Percentiles rank a stretch among this genome's conserved stretches.
Conservation (phyloP, 352 stramenopile genomes). For the Phytophthora lateralis region DNA sequence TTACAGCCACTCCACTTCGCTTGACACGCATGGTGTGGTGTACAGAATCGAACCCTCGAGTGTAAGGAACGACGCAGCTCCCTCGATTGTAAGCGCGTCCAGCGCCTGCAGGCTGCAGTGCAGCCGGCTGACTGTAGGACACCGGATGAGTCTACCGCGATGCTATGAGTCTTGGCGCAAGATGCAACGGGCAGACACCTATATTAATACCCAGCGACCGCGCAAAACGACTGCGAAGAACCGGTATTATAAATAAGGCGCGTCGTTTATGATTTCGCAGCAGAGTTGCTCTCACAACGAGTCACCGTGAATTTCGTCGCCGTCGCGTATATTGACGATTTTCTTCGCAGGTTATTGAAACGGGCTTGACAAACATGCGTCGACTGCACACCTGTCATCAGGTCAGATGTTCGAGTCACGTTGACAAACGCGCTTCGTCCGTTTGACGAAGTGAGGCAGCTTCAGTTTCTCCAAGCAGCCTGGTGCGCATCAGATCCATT, state of each 20-base stretch:
- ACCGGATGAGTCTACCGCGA: neutral
- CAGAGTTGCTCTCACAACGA: neutral
- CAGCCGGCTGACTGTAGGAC: no score
- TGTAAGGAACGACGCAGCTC: neutral
- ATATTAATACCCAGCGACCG: neutral
- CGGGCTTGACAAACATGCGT: no score
- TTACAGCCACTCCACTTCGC: neutral
- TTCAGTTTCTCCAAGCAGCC: neutral
- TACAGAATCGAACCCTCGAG: slow-evolving; percentile 22
- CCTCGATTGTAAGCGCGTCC: slow-evolving; percentile 15
- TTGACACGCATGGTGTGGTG: slow-evolving; percentile 20
- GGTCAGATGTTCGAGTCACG: no score
- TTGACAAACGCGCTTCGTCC: no score
- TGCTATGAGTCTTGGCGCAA: neutral
- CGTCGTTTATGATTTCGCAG: no score
- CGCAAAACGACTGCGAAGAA: neutral
- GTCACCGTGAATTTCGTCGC: no score
- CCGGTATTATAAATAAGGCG: neutral
- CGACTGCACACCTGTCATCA: no score
- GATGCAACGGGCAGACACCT: neutral
- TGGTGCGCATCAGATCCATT: neutral
- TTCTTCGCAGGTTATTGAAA: neutral
- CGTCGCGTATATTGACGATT: neutral
- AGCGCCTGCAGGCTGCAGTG: neutral
- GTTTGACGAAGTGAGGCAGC: no score